These are phyloP conservation scores for Phyllosticta paracitricarpa DNA, from an alignment of 2,329 filamentous ascomycete species.

Conservation along the genomic window DNA sequence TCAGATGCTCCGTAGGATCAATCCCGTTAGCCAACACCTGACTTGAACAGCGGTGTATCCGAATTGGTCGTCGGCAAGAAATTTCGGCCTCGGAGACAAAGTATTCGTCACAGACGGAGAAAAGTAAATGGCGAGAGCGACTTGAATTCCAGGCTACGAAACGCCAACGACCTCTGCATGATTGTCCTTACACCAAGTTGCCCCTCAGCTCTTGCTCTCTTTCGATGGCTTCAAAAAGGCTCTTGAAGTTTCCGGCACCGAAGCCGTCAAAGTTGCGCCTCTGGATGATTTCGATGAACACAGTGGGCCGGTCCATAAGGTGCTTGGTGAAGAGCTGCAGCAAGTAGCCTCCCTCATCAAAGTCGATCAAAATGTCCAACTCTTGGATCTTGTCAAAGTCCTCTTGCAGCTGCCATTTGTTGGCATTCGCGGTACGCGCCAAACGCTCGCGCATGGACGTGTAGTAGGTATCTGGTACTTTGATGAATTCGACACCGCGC, in stretches of 20 bases:
- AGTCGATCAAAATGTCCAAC: constrained; percentile 86
- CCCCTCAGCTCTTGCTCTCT: constrained; percentile 79
- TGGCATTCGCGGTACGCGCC: constrained; percentile 36
- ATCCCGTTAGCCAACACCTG: background rate
- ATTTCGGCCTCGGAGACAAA: background rate
- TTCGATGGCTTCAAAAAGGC: constrained; percentile 89
- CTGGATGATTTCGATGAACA: constrained; percentile 96
- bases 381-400: constrained; percentile 67
- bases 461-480: constrained; percentile 81
- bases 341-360: constrained; percentile 84
- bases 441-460: constrained; percentile 63
- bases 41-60: background rate
- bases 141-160: background rate
- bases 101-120: background rate
- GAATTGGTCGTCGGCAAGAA: background rate
- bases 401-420: constrained; percentile 55
- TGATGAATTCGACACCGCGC: constrained; percentile 89
- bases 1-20: background rate
- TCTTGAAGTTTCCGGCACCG: constrained; percentile 93
- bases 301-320: constrained; percentile 85
- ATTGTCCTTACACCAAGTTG: constrained; percentile 47
- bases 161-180: background rate
- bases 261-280: constrained; percentile 84
- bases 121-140: background rate
- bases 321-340: constrained; percentile 57